Evolutionary conservation across 768 basidiomycete genomes (phyloP), one percentile per base, ranked within the genome.

Genomic region (Tephrocybe sp.): DNA sequence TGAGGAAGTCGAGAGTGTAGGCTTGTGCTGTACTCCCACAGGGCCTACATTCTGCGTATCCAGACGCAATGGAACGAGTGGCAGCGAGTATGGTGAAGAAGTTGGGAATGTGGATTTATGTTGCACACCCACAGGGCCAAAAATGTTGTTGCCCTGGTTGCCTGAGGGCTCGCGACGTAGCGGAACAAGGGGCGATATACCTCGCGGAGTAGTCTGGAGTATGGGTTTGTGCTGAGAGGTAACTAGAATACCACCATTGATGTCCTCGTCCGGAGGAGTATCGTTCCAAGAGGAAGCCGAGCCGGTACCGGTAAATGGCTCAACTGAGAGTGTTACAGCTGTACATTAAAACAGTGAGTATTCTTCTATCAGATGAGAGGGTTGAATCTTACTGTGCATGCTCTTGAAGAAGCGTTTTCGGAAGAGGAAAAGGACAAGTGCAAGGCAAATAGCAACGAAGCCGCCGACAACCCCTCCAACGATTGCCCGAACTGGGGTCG

Each of bases 401-500:
- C 19, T 5, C 8, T 5, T 18, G 8, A 34, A 15, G 37, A 27
- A 42, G 13, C 43, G 43, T 31, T 31, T 44, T 44, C 43, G 27
- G 24, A 4, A 34, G 9, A 44, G 43, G 43, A 44, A 44, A 8
- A 44, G 29, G 6, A 31, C 11, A 12, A 44, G 16, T 2, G 33
- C 18, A 16, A 42, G 8, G 30, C 29, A 29, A 15, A 53, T 40
- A 16, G 22, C 25, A 18, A 37, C 16, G 19, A 49, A 13, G 10
- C 52, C 47, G 6, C 52, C 47, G 27, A 41, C 37, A 12, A 48
- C 47, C 11, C 47, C 42, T 9, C 52, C 52, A 19, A 40, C 42
- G 22, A 53, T 53, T 16, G 34, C 42, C 13, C 42, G 47, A 13
- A 31, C 27, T 15, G 46, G 46, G 29, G 36, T 36, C 10, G 40